Base-by-base conservation (phyloP, 257 asterid species). In the Lycium barbarum region DNA sequence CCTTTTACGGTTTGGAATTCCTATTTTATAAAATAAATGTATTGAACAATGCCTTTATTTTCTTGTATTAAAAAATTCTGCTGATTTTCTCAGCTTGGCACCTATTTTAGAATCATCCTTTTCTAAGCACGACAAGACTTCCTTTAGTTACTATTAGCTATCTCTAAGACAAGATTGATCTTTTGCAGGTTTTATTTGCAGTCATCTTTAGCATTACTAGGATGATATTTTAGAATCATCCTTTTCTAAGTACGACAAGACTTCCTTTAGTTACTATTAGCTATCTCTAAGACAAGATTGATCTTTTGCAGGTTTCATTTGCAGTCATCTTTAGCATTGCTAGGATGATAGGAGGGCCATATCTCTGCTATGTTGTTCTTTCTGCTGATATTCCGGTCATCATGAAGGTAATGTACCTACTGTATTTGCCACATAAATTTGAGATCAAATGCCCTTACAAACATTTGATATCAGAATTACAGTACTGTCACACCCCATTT, bases 331-430 rank as follows among this genome's bases (percentile, higher is more conserved):
- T 96, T 90, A 68, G 98, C 71, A 68, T 89, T 53, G 98, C 97
- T 73, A 95, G 99, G 85, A 96, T 96, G 98, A 73, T 92, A 70
- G 93, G 92, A 15, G 99, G 99, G 40, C 98, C 99, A 1, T 96
- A 89, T 82, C 91, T 96, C 22, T 58, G 92, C 40, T 95, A 91
- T 70, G 91, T 95, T 80, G 92, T 96, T 81, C 88, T 96, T 2
- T 85, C 93, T 7, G 96, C 96, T 83, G 72, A 87, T 43, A 95
- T 93, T 88, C 98, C 99, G 18, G 67, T 90, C 70, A 88, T 95
- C 26, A 97, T 97, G 57, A 95, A 95, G 98, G 99, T 92, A 84
- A 82, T 73, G 80, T 17, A 40, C 13, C 55, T 51, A 51, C 15
- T 3, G 0, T 63, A 63, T 63, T 11, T 11, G 1, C 36, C 70